These are phyloP conservation scores for Pichia terricola DNA, from an alignment of 1,139 yeast species.

Conservation along the genomic window DNA sequence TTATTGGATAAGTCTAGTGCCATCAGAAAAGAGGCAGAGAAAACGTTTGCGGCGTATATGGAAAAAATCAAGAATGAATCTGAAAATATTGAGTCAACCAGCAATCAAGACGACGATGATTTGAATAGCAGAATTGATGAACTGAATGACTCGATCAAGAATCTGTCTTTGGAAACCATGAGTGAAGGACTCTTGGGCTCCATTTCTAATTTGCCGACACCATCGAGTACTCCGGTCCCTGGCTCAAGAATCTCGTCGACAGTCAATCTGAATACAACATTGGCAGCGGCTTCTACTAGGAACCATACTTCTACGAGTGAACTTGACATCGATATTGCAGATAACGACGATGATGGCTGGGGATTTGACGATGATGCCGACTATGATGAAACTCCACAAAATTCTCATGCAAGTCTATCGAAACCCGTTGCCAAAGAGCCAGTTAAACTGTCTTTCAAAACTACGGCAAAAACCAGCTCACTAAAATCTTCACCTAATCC, in stretches of 20 bases:
- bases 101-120: constrained; percentile 32
- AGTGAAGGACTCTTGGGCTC: constrained; percentile 14
- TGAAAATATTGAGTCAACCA: constrained; percentile 36
- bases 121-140: constrained; percentile 19
- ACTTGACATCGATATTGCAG: constrained; percentile 15
- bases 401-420: too few relatives aligned
- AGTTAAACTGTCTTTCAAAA: neutral
- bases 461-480: constrained; percentile 1
- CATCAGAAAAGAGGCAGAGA: constrained; percentile 65
- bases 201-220: constrained; percentile 7
- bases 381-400: neutral
- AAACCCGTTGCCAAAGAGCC: neutral
- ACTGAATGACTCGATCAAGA: constrained; percentile 17
- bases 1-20: constrained; percentile 64
- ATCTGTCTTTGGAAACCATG: constrained; percentile 16
- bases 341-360: constrained; percentile 28
- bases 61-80: constrained; percentile 58
- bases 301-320: neutral
- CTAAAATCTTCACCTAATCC: neutral
- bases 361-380: constrained; percentile 22
- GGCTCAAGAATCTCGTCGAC: constrained; percentile 3
- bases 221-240: constrained; percentile 8
- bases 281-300: constrained; percentile 1
- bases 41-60: constrained; percentile 56
- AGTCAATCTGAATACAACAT: neutral